Percentiles rank a stretch among this genome's conserved stretches.
Conservation (phyloP, 352 stramenopile genomes). For the Globisporangium viniferum region DNA sequence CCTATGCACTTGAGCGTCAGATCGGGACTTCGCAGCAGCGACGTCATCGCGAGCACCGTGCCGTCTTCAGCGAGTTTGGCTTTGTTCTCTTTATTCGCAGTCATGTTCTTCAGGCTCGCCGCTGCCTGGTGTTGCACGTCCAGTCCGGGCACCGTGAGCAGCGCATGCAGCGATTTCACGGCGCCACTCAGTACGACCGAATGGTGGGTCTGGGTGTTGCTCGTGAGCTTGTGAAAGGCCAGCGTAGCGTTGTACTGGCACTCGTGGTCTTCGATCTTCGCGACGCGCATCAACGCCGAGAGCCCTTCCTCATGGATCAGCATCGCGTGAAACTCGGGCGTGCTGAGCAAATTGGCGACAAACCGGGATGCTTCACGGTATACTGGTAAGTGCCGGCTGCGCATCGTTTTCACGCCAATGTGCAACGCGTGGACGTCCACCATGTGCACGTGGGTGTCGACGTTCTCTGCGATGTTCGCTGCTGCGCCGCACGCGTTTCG, state of each 20-base stretch:
- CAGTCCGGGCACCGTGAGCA: slow-evolving; percentile 69
- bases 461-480: slow-evolving; percentile 90
- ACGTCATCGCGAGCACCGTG: slow-evolving; percentile 79
- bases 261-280: slow-evolving; percentile 89
- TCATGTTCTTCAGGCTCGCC: slow-evolving; percentile 90
- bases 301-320: slow-evolving; percentile 89
- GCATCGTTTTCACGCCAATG: slow-evolving; percentile 85
- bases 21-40: slow-evolving; percentile 77
- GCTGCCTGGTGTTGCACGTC: slow-evolving; percentile 88
- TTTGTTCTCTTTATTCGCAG: slow-evolving; percentile 90
- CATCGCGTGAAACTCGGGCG: slow-evolving; percentile 67
- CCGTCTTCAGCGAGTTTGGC: slow-evolving; percentile 84
- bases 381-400: slow-evolving; percentile 85
- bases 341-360: slow-evolving; percentile 89
- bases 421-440: slow-evolving; percentile 88
- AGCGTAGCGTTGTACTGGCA: slow-evolving; percentile 89
- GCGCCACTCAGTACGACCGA: slow-evolving; percentile 59
- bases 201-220: slow-evolving; percentile 68
- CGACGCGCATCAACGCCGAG: slow-evolving; percentile 78
- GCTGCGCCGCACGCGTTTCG: slow-evolving; percentile 89
- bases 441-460: slow-evolving; percentile 78
- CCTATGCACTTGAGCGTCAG: slow-evolving; percentile 84
- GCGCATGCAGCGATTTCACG: slow-evolving; percentile 60
- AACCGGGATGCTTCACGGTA: slow-evolving; percentile 91
- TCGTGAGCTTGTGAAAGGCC: slow-evolving; percentile 86